A percentile compares a stretch with the other conserved stretches of the same genome.
Evolutionary conservation across 2,329 filamentous ascomycete genomes (phyloP).

Genomic region (Microdochium trichocladiopsis): DNA sequence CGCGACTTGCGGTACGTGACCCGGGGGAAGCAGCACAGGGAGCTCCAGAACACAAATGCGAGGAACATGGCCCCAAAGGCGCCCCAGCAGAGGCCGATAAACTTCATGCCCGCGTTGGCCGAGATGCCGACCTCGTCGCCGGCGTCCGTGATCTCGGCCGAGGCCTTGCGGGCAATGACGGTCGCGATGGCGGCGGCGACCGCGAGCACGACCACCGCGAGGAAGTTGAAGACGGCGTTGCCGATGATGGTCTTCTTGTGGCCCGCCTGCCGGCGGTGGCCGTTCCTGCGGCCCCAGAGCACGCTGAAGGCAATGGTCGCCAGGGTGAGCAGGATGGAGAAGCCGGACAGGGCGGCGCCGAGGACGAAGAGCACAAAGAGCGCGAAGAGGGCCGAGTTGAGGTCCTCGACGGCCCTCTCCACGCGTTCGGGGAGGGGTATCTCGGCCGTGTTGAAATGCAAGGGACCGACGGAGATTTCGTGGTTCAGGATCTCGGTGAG

Average conservation of each 20-base stretch:
- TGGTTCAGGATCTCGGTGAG: slow-evolving; percentile 38
- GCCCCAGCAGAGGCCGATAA: slow-evolving; percentile 39
- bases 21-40: slow-evolving; percentile 9
- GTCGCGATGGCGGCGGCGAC: slow-evolving; percentile 45
- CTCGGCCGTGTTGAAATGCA: slow-evolving; percentile 35
- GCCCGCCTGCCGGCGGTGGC: slow-evolving; percentile 2
- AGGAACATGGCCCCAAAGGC: slow-evolving; percentile 36
- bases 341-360: slow-evolving; percentile 30
- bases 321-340: slow-evolving; percentile 32
- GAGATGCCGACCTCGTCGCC: slow-evolving; percentile 37
- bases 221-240: slow-evolving; percentile 38
- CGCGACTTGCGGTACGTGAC: background rate
- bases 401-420: slow-evolving; percentile 36
- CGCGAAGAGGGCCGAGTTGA: slow-evolving; percentile 40
- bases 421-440: slow-evolving; percentile 37
- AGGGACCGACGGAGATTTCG: slow-evolving; percentile 35
- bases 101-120: slow-evolving; percentile 33
- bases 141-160: slow-evolving; percentile 30
- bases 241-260: slow-evolving; percentile 14
- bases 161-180: slow-evolving; percentile 30
- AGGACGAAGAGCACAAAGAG: slow-evolving; percentile 43
- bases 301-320: slow-evolving; percentile 16
- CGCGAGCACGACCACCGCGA: slow-evolving; percentile 51
- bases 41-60: slow-evolving; percentile 32
- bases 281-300: background rate